Conservation (phyloP, 2,329 filamentous ascomycete species). For the Colletotrichum sp. region DNA sequence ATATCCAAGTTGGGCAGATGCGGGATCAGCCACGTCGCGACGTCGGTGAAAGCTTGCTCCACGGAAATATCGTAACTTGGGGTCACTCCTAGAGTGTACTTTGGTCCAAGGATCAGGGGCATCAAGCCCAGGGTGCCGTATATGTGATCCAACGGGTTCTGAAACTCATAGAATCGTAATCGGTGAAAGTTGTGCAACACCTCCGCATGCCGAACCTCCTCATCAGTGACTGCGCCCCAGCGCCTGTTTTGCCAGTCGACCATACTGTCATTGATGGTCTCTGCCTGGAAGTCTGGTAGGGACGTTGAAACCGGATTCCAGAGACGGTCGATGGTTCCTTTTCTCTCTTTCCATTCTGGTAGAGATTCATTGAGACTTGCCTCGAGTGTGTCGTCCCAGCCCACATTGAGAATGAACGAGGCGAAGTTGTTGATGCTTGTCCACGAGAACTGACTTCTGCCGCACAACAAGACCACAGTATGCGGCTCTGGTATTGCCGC, state of each 20-base stretch:
- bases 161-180: not conserved
- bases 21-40: not conserved
- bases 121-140: conserved; percentile 2
- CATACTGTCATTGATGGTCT: not conserved
- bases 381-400: not conserved
- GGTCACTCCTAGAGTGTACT: not conserved
- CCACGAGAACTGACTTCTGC: not conserved
- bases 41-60: not conserved
- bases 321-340: not conserved
- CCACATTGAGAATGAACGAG: not conserved
- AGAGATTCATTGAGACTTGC: not conserved
- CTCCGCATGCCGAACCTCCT: not conserved
- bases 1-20: conserved; percentile 8
- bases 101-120: not conserved
- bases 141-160: not conserved
- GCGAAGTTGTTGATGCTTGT: not conserved
- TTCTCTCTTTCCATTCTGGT: not conserved
- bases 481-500: conserved; percentile 18
- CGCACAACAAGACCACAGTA: not conserved
- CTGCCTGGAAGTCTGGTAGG: not conserved
- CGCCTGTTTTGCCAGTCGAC: not conserved
- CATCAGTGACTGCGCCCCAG: not conserved
- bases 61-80: not conserved
- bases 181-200: conserved; percentile 4
- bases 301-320: not conserved